Evolutionary conservation across 805 yeast species (phyloP), one percentile per base, ranked within the genome.

Genomic region (Metschnikowia gelsemii): DNA sequence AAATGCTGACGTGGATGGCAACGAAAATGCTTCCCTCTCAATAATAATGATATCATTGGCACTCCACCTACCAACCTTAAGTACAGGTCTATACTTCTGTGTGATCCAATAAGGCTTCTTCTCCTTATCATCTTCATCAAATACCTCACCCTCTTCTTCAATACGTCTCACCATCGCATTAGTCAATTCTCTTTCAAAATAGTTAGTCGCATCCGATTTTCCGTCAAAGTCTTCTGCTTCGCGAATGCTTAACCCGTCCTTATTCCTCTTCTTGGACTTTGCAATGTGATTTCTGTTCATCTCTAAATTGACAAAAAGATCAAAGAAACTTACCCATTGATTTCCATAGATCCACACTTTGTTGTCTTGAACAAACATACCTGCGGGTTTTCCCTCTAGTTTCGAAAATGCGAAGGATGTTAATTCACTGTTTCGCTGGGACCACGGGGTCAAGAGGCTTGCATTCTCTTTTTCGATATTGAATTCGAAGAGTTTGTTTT

Each of bases 301-400:
- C 11, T 87, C 84, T 38, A 81, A 61, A 54, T 83, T 78, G 39
- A 71, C 58, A 7, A 73, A 60, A 49, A 86, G 63, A 60, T 91
- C 91, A 36, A 91, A 74, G 59, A 76, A 85, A 3, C 84, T 76
- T 12, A 90, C 51, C 95, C 96, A 91, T 38, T 77, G 77, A 16
- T 85, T 73, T 1, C 96, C 95, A 78, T 87, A 89, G n/a, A 88
- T 63, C 96, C 96, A 91, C 12, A 84, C 66, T 42, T 78, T 71
- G 24, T 65, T 55, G 8, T 59, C 61, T 38, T 79, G 80, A 12
- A 60, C 56, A 56, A 85, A 87, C 9, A 86, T 61, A 19, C 96
- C 96, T 45, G 78, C 73, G 41, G 95, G 82, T 52, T 83, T 80
- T 43, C 85, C 91, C 13, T 75, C 76, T 39, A 76, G 66, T 32